Evolutionary conservation across 495 filamentous ascomycete genomes (phyloP), one percentile per base, ranked within the genome.

Genomic region (Terfezia claveryi): DNA sequence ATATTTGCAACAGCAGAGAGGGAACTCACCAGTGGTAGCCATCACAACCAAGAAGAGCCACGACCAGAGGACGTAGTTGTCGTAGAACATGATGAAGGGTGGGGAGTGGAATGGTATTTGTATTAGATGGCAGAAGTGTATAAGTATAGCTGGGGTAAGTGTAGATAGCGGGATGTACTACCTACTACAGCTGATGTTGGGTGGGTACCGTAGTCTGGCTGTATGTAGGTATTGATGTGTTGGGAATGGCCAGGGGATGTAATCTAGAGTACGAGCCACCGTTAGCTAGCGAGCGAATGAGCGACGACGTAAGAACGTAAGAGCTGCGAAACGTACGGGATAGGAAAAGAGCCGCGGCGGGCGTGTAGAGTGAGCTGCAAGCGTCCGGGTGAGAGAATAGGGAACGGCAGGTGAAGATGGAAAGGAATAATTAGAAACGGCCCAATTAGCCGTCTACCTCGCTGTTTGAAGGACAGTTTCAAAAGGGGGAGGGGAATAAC

Each of bases 51-150:
- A 62, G 64, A 89, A 74, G 58, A 75, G 72, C 53, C 83, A 66
- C 55, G 76, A 74, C 73, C 87, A 95, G 68, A 94, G 76, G 57
- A 94, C 62, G 71, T 86, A 87, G 54, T 56, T 62, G 41, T 65
- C 57, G 23, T 14, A 14, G 14, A 14, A 46, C 41, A 46, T 46
- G 41, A 14, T 46, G 41, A 46, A 46, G 41, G 41, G 38, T 44
- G 4, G 14, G 41, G 17, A 20, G 2, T 32, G 7, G 27, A 32
- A 32, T 0, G 17, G 41, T 46, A 46, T 46, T 2, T 46, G 41
- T 46, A 46, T 20, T 46, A 14, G 12, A 20, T 20, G 4, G 41
- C 4, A 6, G 41, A 46, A 8, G 41, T 6, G 41, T 14, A 20
- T 1, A 20, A 14, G 41, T 46, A 46, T 46, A 46, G 41, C 4